phyloP scores from a whole-genome alignment of 2,329 filamentous ascomycete genomes.

The Diaporthe caulivora region DNA sequence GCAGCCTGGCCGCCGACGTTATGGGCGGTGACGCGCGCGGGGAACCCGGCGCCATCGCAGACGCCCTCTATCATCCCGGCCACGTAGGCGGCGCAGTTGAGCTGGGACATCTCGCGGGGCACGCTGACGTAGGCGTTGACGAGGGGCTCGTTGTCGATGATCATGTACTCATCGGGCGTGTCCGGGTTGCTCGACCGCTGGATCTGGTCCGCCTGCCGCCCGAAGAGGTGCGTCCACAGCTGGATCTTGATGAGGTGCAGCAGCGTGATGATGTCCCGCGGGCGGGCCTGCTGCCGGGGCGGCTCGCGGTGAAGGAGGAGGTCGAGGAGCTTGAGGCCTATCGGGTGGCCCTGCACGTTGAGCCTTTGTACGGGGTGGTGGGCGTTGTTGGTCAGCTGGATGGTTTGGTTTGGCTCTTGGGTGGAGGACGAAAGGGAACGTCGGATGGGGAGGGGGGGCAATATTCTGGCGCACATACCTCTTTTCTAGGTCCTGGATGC shows the following conservation, averaged over 20 bases:
- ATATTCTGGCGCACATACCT: conserved; percentile 64
- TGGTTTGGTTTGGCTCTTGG: not conserved
- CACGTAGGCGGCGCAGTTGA: conserved; percentile 96
- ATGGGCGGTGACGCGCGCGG: conserved; percentile 90
- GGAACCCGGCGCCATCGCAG: conserved; percentile 92
- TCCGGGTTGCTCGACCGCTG: conserved; percentile 87
- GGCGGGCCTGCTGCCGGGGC: conserved; percentile 77
- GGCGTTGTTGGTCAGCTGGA: conserved; percentile 10
- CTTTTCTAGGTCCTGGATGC: conserved; percentile 93
- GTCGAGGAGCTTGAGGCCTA: conserved; percentile 94
- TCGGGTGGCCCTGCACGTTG: conserved; percentile 91
- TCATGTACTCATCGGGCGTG: conserved; percentile 97
- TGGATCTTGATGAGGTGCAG: conserved; percentile 96
- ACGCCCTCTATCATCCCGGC: conserved; percentile 96
- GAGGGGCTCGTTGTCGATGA: conserved; percentile 96
- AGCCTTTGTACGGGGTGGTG: conserved; percentile 66
- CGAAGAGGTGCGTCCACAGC: conserved; percentile 93
- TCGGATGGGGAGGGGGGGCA: conserved; percentile 3
- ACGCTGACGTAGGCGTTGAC: conserved; percentile 95
- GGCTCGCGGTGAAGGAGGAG: conserved; percentile 89
- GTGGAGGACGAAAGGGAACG: conserved; percentile 5
- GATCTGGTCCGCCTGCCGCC: conserved; percentile 88
- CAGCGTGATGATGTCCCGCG: conserved; percentile 88
- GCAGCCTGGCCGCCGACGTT: conserved; percentile 72
- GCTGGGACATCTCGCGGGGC: conserved; percentile 93